Conservation (phyloP, 768 basidiomycete species). For the Hebeloma cylindrosporum region DNA sequence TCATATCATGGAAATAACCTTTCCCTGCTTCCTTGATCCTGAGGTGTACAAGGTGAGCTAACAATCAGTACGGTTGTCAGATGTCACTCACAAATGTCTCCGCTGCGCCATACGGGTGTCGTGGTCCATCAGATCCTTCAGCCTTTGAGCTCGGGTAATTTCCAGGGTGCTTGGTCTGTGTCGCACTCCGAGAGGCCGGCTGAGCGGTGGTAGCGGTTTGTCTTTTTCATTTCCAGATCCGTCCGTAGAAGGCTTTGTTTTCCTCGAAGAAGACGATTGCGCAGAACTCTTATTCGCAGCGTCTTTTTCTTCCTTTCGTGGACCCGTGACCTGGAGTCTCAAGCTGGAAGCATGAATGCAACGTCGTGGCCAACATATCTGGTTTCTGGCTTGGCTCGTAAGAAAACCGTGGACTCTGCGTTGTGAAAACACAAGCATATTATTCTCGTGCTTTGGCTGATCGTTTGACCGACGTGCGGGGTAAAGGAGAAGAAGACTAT, state of each 20-base stretch:
- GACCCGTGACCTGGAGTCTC: constrained; percentile 10
- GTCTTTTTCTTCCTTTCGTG: background rate
- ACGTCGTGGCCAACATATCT: too few species aligned
- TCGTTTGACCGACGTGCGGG: too few species aligned
- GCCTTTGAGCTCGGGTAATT: constrained; percentile 59
- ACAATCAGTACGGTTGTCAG: background rate
- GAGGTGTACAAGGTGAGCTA: constrained; percentile 1
- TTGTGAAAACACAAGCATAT: background rate
- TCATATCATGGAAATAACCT: constrained; percentile 86
- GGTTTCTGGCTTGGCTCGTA: background rate
- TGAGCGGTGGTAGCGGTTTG: constrained; percentile 38
- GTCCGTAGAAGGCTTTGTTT: background rate
- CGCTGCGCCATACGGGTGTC: constrained; percentile 72
- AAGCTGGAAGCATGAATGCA: constrained; percentile 19
- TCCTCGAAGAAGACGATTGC: too few species aligned
- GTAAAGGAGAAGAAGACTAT: too few species aligned
- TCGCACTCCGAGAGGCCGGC: constrained; percentile 74
- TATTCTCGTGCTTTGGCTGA: too few species aligned
- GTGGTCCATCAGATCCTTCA: constrained; percentile 69
- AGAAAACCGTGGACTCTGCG: background rate
- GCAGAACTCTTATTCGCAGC: too few species aligned
- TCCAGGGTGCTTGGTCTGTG: constrained; percentile 61
- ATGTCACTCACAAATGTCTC: constrained; percentile 51
- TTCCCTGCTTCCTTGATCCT: constrained; percentile 59
- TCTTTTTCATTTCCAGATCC: constrained; percentile 20